Conservation (phyloP, 1,284 basidiomycete genomes). For the Pyrrhoderma lamaoense region DNA sequence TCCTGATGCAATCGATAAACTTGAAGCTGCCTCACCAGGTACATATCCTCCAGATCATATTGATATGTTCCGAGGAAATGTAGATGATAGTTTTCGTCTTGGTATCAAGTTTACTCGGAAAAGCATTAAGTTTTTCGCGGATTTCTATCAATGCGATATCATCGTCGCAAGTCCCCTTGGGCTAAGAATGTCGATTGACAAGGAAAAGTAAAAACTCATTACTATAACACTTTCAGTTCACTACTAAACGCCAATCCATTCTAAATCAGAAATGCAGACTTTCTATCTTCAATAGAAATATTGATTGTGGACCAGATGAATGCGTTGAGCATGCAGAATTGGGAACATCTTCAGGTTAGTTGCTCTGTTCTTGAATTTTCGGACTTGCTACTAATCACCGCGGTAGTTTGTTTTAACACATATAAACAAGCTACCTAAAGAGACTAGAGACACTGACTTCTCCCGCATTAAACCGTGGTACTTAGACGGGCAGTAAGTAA, state of each 20-base stretch:
- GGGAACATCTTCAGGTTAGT: slow-evolving; percentile 89
- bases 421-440: slow-evolving; percentile 85
- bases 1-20: slow-evolving; percentile 73
- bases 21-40: slow-evolving; percentile 63
- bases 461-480: slow-evolving; percentile 98
- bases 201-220: slow-evolving; percentile 59
- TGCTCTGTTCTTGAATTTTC: background rate
- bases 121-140: slow-evolving; percentile 79
- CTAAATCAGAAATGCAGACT: slow-evolving; percentile 68
- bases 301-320: slow-evolving; percentile 93
- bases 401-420: slow-evolving; percentile 79
- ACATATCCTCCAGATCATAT: slow-evolving; percentile 87
- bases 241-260: too few relatives aligned
- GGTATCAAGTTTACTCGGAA: slow-evolving; percentile 92
- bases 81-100: slow-evolving; percentile 92
- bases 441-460: slow-evolving; percentile 92
- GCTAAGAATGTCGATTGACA: slow-evolving; percentile 87
- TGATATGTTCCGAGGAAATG: slow-evolving; percentile 93
- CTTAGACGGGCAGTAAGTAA: slow-evolving; percentile 80
- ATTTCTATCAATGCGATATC: slow-evolving; percentile 87
- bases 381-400: background rate
- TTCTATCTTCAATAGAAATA: slow-evolving; percentile 90
- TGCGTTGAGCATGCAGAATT: slow-evolving; percentile 96
- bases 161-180: slow-evolving; percentile 93
- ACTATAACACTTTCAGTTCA: background rate